phyloP scores from a whole-genome alignment of 2,329 filamentous ascomycete genomes.

The Fusarium aywerte region DNA sequence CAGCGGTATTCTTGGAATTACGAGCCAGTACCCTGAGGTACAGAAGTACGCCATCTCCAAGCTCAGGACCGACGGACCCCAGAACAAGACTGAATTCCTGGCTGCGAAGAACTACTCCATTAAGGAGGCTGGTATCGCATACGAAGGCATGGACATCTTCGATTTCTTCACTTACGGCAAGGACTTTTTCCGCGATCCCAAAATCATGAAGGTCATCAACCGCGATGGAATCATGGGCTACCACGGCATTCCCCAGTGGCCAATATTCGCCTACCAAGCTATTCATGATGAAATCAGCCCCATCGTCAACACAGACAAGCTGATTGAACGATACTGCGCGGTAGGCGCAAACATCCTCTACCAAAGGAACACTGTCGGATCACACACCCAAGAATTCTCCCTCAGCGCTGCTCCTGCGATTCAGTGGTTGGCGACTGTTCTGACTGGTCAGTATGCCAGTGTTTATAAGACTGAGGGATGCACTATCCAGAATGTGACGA shows the following conservation, averaged over 20 bases:
- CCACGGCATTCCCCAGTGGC: constrained; percentile 40
- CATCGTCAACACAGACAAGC: constrained; percentile 25
- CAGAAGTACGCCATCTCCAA: constrained; percentile 32
- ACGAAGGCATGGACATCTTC: constrained; percentile 21
- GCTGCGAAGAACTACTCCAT: constrained; percentile 24
- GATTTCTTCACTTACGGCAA: constrained; percentile 32
- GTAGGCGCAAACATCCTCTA: constrained; percentile 42
- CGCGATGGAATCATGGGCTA: constrained; percentile 43
- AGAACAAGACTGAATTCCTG: constrained; percentile 41
- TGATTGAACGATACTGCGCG: constrained; percentile 35
- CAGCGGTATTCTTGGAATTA: constrained; percentile 38
- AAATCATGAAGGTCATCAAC: constrained; percentile 19
- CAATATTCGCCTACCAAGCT: constrained; percentile 40
- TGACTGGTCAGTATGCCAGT: constrained; percentile 24
- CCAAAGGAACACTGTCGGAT: constrained; percentile 36
- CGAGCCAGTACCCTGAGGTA: constrained; percentile 36
- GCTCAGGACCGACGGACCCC: constrained; percentile 28
- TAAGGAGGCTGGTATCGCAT: constrained; percentile 20
- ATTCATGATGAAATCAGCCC: constrained; percentile 39
- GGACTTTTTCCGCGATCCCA: constrained; percentile 13
- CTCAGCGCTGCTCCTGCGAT: constrained; percentile 20
- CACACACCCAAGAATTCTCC: constrained; percentile 22
- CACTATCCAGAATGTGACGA: constrained; percentile 38
- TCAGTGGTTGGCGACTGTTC: constrained; percentile 26
- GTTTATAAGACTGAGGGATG: constrained; percentile 33